Conservation (phyloP, 2,329 filamentous ascomycete genomes). For the Balansia obtecta region DNA sequence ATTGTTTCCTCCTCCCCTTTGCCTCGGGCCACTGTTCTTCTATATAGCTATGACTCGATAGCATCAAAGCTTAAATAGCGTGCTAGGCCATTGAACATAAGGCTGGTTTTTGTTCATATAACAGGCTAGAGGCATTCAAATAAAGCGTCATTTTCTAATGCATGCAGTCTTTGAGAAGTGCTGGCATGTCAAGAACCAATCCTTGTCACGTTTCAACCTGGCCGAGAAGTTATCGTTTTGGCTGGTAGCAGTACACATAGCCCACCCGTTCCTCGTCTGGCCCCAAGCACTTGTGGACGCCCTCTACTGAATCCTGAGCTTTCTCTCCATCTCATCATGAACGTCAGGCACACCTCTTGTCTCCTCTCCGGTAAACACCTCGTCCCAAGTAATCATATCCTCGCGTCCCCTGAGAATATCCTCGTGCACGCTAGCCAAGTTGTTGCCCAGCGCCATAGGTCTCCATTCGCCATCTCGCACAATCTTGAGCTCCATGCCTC, state of each 20-base stretch:
- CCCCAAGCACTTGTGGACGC: background rate
- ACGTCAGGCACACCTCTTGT: conserved; percentile 57
- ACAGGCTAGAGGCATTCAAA: conserved; percentile 14
- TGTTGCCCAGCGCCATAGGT: conserved; percentile 53
- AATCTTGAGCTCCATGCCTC: conserved; percentile 93
- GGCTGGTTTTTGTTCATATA: conserved; percentile 9
- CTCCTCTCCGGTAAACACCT: conserved; percentile 76
- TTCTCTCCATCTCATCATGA: conserved; percentile 89
- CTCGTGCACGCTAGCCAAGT: conserved; percentile 61
- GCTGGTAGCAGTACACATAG: background rate
- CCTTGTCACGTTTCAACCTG: too few species aligned
- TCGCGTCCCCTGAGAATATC: conserved; percentile 80
- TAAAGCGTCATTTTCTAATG: background rate
- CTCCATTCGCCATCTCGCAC: conserved; percentile 69
- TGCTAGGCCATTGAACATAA: background rate
- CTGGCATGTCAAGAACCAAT: background rate
- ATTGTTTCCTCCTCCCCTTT: conserved; percentile 10
- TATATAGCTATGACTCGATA: background rate
- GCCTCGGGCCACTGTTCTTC: conserved; percentile 1
- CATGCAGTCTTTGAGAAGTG: background rate
- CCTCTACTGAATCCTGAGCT: conserved; percentile 59
- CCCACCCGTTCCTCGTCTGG: background rate
- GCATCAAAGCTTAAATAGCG: background rate
- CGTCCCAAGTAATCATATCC: conserved; percentile 75
- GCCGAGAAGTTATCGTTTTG: too few species aligned